Base-by-base conservation (phyloP, 768 basidiomycete genomes). In the Boletus rufocinnamomeus region DNA sequence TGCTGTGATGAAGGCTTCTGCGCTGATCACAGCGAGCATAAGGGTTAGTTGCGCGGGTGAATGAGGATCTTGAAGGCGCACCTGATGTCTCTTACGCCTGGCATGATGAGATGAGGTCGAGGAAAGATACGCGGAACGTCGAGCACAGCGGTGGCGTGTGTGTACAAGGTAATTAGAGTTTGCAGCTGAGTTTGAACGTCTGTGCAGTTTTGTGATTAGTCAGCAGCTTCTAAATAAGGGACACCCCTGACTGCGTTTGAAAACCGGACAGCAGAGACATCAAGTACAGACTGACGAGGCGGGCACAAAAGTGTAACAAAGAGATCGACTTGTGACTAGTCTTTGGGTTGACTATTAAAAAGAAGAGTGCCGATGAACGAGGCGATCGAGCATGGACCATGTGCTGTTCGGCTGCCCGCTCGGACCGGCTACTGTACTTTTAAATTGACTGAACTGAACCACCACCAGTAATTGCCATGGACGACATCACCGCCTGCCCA, bases 1-100 rank as follows among this genome's bases (percentile, higher is more conserved):
- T 68, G 95, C 95, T 61, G 83, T 69, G 77, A 98, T 97, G 82
- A 98, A 98, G 62, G 86, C 86, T 63, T 95, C 93, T 73, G 95
- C 91, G 79, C 95, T 97, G 75, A 43, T 19, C 62, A 44, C 11
- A 5, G 54, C 6, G 7, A 4, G 49, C 16, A 6, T 17, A 6
- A 27, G 16, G 30, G 11, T 55, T 23, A 55, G 21, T 4, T 11
- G 7, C 3, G 47, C 30, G 7, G 0, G 58, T 9, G 27, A 27
- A 50, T 56, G 40, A 30, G 14, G 35, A 21, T 13, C 50, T 46
- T 53, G 32, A 48, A 4, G 40, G 34, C 54, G 66, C 65, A 89
- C 88, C 87, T 87, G 70, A 90, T 84, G 75, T 90, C 88, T 82
- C 88, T 79, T 80, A 90, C 88, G 78, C 87, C 87, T 72, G 88